Base-by-base conservation (phyloP, 177 flowering plant genomes). In the Tripterygium wilfordii region DNA sequence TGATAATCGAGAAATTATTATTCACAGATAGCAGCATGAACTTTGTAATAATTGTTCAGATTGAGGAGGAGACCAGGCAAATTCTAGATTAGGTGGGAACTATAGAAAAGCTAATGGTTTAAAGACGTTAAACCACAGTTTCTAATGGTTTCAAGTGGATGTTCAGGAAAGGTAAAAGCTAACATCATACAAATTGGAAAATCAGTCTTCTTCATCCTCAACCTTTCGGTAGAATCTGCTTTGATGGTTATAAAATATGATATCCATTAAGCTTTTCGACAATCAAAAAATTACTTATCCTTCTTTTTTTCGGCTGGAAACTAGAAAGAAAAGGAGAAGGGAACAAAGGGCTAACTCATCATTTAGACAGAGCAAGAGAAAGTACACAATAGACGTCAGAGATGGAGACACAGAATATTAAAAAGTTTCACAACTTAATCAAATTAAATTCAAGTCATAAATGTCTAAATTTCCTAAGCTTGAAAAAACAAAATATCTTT, bases 151-250 rank as follows among this genome's bases (percentile, higher is more conserved):
- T 26, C 31, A 14, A 26, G 13, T 10, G 25, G 20, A n/a, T 20
- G 15, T 9, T 19, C 3, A 25, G 25, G 10, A 30, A 18, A 13
- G 5, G 2, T 39, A 10, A 19, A 14, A 13, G 38, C 25, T 30
- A 26, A 3, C n/a, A 10, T 39, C 8, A 32, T 16, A 15, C 16
- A 26, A 26, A 27, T 28, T 14, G 23, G 28, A 23, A 35, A 28
- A 17, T 26, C 25, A 15, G 13, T 26, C 12, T 18, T 10, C 18
- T 18, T 8, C 23, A 9, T 28, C 29, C 14, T 17, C 32, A 36
- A 15, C 42, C 33, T 49, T 49, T 36, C 21, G 43, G 42, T 36
- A 49, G 23, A 48, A 48, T 48, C 30, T 48, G 41, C 18, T 36
- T 35, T 35, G 38, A 35, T 18, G 15, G n/a, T 33, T n/a, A 20